Conservation (phyloP, 805 yeast species). For the Debaryomyces tyrocola region DNA sequence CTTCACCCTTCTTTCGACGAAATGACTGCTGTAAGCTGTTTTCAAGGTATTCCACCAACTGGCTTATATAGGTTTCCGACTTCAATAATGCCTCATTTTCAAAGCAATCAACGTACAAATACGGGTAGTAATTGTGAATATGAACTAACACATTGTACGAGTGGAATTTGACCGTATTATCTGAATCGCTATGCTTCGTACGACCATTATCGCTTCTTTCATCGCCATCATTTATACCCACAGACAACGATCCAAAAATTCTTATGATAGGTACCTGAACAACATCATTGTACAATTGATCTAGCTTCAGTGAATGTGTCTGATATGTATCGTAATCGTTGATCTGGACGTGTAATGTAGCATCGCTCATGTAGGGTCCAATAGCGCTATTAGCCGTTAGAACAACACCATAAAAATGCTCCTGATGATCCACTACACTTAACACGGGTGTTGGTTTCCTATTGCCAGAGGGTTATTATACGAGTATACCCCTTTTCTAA, state of each 20-base stretch:
- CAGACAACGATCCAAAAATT: slow-evolving; percentile 67
- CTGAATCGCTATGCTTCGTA: background rate
- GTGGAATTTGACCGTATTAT: slow-evolving; percentile 4
- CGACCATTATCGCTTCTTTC: slow-evolving; percentile 5
- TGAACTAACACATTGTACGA: slow-evolving; percentile 50
- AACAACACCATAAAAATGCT: too few species aligned
- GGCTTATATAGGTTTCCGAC: slow-evolving; percentile 33
- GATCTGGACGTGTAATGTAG: slow-evolving; percentile 47
- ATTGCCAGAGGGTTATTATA: too few species aligned
- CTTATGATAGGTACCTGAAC: slow-evolving; percentile 72
- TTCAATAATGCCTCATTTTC: slow-evolving; percentile 17
- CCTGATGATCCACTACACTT: too few species aligned
- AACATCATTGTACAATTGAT: slow-evolving; percentile 38
- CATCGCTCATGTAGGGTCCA: slow-evolving; percentile 7
- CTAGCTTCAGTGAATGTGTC: slow-evolving; percentile 53
- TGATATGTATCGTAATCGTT: slow-evolving; percentile 68
- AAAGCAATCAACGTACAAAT: slow-evolving; percentile 64
- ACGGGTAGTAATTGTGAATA: slow-evolving; percentile 84
- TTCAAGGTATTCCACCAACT: slow-evolving; percentile 48
- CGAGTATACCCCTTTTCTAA: too few species aligned
- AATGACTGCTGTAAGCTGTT: slow-evolving; percentile 38
- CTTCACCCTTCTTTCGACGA: slow-evolving; percentile 17
- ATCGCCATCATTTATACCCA: slow-evolving; percentile 51
- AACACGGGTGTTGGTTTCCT: too few species aligned
- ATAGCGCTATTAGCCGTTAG: background rate